Conservation (phyloP, 75 land plant species). For the Pinus taeda region DNA sequence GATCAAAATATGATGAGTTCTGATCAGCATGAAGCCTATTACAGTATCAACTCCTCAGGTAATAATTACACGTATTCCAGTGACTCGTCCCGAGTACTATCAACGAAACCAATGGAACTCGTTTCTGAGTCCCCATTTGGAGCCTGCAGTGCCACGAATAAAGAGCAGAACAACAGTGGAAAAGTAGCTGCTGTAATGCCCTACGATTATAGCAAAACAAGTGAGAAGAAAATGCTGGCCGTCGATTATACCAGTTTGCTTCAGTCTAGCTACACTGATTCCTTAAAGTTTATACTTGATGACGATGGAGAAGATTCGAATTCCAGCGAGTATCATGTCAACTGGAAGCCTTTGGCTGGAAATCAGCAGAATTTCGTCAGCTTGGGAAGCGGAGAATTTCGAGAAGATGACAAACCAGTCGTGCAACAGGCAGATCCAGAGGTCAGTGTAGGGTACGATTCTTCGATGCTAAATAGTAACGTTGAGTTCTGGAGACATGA, state of each 20-base stretch:
- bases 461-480: not conserved
- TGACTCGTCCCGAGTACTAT: slow-evolving; percentile 1
- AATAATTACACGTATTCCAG: slow-evolving; percentile 1
- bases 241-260: not conserved
- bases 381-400: not conserved
- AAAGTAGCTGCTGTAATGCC: not conserved
- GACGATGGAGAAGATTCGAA: not conserved
- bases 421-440: not conserved
- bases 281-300: not conserved
- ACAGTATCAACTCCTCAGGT: not conserved
- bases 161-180: not conserved
- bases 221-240: not conserved
- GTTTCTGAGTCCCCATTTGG: too few relatives aligned
- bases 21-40: too few relatives aligned
- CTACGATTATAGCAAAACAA: not conserved
- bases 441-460: not conserved
- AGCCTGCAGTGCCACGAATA: too few relatives aligned
- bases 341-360: not conserved
- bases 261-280: not conserved
- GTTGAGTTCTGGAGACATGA: not conserved
- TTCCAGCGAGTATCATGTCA: not conserved
- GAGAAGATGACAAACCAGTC: not conserved
- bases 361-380: not conserved
- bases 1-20: too few relatives aligned
- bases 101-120: not conserved